Conservation (phyloP, 306 rosid species). For the Vigna angularis region DNA sequence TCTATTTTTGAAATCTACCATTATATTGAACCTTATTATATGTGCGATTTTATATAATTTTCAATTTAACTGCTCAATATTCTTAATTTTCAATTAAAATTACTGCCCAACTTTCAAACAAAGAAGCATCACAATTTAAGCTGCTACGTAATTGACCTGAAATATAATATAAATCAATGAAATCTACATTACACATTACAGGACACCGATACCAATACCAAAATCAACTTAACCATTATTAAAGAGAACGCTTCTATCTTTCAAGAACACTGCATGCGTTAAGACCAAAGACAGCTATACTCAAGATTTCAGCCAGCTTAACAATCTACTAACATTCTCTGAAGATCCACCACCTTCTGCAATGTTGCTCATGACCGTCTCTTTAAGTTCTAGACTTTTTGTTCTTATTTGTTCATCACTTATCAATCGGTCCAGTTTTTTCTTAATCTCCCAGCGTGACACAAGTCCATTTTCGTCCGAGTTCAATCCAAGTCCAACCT, state of each 20-base stretch:
- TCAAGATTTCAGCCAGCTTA: conserved; percentile 48
- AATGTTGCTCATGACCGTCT: not conserved
- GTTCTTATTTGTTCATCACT: conserved; percentile 39
- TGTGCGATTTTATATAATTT: too few species aligned
- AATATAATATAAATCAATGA: too few species aligned
- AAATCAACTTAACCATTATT: not conserved
- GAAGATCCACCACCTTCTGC: conserved; percentile 42
- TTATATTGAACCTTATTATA: too few species aligned
- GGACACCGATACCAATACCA: too few species aligned
- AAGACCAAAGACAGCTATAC: not conserved
- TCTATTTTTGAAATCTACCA: too few species aligned
- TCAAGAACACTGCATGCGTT: not conserved
- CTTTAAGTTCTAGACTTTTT: conserved; percentile 38
- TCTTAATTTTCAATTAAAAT: too few species aligned
- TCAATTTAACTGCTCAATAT: too few species aligned
- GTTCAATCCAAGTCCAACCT: conserved; percentile 53
- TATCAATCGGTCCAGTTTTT: conserved; percentile 49
- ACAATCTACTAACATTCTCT: conserved; percentile 42
- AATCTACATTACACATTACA: too few species aligned
- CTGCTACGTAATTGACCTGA: too few species aligned
- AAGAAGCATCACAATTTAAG: too few species aligned
- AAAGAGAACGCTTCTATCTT: not conserved
- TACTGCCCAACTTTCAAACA: too few species aligned
- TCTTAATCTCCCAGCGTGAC: conserved; percentile 43
- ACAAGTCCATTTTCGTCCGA: conserved; percentile 46